A percentile compares a stretch with the other conserved stretches of the same genome.
phyloP scores from a whole-genome alignment of 1,284 basidiomycete genomes.

The Polyporus tsugae region DNA sequence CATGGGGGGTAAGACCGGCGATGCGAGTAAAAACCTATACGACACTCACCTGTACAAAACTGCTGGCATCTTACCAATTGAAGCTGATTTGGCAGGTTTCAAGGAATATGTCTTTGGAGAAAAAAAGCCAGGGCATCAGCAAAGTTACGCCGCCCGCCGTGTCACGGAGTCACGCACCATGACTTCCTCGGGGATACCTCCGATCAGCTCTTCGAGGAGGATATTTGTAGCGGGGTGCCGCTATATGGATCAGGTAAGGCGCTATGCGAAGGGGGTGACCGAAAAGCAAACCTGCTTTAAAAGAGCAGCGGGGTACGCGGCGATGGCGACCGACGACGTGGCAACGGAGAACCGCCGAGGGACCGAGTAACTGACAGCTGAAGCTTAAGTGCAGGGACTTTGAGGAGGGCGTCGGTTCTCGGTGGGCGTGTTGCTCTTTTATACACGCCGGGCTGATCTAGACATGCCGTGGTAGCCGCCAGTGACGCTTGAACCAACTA shows the following conservation, averaged over 20 bases:
- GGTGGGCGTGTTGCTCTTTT: background rate
- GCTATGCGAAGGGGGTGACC: background rate
- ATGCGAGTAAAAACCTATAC: background rate
- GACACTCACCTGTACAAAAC: background rate
- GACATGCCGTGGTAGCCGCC: background rate
- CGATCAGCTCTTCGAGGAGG: background rate
- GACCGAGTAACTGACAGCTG: background rate
- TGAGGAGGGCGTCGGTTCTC: background rate
- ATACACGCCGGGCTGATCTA: background rate
- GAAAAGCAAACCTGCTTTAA: background rate
- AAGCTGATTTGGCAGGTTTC: background rate
- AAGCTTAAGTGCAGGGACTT: background rate
- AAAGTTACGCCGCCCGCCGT: background rate
- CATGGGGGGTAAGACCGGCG: no score
- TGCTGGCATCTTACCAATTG: background rate
- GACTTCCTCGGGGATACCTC: background rate
- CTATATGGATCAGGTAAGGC: background rate
- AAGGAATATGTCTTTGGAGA: background rate
- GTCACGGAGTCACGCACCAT: constrained; percentile 1
- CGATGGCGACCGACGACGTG: background rate
- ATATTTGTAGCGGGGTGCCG: background rate
- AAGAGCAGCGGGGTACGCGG: background rate
- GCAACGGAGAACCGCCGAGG: background rate
- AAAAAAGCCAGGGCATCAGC: background rate
- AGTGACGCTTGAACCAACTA: background rate